Evolutionary conservation across 192 early-diverging fungal genomes (phyloP).

Genomic region (Coemansia aciculifera): DNA sequence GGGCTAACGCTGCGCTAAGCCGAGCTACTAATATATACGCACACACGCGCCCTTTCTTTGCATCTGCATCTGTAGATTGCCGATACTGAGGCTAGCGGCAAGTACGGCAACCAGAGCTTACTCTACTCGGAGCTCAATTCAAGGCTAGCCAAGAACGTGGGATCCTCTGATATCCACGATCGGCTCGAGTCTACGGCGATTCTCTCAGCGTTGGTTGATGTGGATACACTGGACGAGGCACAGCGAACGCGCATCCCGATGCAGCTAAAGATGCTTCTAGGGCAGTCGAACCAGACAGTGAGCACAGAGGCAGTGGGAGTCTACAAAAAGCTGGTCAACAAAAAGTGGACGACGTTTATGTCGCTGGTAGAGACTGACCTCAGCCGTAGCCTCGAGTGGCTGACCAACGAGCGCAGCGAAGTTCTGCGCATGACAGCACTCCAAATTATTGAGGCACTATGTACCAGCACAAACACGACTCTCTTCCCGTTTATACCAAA

Average conservation of each 20-base stretch:
- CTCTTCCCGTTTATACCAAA: constrained; percentile 79
- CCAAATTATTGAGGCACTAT: constrained; percentile 24
- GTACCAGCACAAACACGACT: constrained; percentile 59
- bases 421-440: constrained; percentile 29
- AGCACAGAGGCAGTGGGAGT: constrained; percentile 23
- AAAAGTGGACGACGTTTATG: constrained; percentile 19
- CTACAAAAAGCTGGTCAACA: constrained; percentile 21
- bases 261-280: constrained; percentile 20
- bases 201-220: constrained; percentile 17
- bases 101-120: constrained; percentile 22
- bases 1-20: not conserved
- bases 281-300: constrained; percentile 12
- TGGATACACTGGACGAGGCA: constrained; percentile 21
- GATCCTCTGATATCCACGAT: constrained; percentile 12
- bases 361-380: constrained; percentile 21
- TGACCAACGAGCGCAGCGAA: constrained; percentile 16
- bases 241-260: constrained; percentile 28
- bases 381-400: constrained; percentile 31
- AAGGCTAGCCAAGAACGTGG: constrained; percentile 8
- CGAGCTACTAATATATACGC: not conserved
- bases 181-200: constrained; percentile 27
- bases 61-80: constrained; percentile 22
- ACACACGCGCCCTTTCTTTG: not conserved
- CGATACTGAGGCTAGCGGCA: constrained; percentile 24
- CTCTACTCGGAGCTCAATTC: constrained; percentile 24